Evolutionary conservation across 164 flowering plant species (phyloP).

Genomic region (Umbellularia californica): DNA sequence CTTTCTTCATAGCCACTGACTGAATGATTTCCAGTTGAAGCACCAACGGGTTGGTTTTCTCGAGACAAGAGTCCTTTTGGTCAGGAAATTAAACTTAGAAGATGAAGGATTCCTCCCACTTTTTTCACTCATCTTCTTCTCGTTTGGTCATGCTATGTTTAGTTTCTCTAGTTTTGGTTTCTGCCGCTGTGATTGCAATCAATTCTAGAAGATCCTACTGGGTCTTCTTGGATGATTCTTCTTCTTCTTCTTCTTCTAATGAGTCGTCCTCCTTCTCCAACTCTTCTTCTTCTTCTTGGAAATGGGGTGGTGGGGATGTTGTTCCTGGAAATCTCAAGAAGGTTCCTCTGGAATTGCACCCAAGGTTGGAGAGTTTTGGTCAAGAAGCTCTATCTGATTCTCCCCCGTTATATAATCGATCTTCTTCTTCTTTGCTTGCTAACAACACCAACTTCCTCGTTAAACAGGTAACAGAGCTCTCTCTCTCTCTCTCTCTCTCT

Average conservation of each 20-base stretch:
- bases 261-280: too few relatives aligned
- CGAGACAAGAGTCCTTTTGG: not conserved
- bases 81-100: not conserved
- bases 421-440: not conserved
- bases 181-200: not conserved
- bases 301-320: not conserved
- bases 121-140: not conserved
- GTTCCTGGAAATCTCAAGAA: not conserved
- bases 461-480: not conserved
- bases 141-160: not conserved
- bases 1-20: too few relatives aligned
- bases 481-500: not conserved
- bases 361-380: not conserved
- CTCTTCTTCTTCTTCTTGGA: not conserved
- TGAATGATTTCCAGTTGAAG: too few relatives aligned
- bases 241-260: not conserved
- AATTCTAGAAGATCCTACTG: not conserved
- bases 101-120: not conserved
- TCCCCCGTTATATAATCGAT: not conserved
- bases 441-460: not conserved
- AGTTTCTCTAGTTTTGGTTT: slow-evolving; percentile 2
- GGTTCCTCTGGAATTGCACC: not conserved
- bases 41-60: not conserved
- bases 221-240: not conserved
- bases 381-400: not conserved